Evolutionary conservation across 2,329 filamentous ascomycete species (phyloP).

Genomic region (Thielaviopsis ethacetica): DNA sequence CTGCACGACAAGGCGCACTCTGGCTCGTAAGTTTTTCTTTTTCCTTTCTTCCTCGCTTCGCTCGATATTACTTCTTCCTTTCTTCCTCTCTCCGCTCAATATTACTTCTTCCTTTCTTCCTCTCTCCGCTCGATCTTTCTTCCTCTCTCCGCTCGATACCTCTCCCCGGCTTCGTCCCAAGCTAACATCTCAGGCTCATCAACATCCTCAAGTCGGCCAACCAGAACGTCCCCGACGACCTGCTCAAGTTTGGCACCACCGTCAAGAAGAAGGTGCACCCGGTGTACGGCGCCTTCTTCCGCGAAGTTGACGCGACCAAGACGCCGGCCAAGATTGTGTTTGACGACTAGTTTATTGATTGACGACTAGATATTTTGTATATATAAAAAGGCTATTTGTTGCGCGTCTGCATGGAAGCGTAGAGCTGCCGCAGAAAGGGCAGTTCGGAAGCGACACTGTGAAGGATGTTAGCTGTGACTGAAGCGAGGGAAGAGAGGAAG

Average conservation of each 20-base stretch:
- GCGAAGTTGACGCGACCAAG: constrained; percentile 70
- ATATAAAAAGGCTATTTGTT: constrained; percentile 1
- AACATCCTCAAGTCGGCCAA: constrained; percentile 91
- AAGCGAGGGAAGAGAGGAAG: background rate
- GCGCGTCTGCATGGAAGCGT: background rate
- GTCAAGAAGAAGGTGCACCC: constrained; percentile 98
- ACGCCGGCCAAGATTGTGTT: constrained; percentile 87
- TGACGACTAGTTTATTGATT: constrained; percentile 21
- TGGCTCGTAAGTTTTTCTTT: constrained; percentile 50
- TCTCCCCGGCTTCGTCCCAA: constrained; percentile 16
- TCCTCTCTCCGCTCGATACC: too few relatives aligned
- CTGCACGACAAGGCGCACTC: constrained; percentile 86
- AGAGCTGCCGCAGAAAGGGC: constrained; percentile 6
- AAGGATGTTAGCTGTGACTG: background rate
- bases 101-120: constrained; percentile 12
- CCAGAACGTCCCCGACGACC: constrained; percentile 74
- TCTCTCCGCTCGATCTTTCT: too few relatives aligned
- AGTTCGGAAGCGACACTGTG: constrained; percentile 4
- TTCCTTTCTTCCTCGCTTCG: background rate
- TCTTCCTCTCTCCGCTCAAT: too few relatives aligned
- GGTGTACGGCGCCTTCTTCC: constrained; percentile 90
- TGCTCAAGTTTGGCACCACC: constrained; percentile 91
- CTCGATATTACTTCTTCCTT: too few relatives aligned
- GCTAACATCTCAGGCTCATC: constrained; percentile 45
- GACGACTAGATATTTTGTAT: background rate